These are phyloP conservation scores for Hortiboletus flavorubellus DNA, from an alignment of 768 basidiomycete genomes.

Conservation along the genomic window DNA sequence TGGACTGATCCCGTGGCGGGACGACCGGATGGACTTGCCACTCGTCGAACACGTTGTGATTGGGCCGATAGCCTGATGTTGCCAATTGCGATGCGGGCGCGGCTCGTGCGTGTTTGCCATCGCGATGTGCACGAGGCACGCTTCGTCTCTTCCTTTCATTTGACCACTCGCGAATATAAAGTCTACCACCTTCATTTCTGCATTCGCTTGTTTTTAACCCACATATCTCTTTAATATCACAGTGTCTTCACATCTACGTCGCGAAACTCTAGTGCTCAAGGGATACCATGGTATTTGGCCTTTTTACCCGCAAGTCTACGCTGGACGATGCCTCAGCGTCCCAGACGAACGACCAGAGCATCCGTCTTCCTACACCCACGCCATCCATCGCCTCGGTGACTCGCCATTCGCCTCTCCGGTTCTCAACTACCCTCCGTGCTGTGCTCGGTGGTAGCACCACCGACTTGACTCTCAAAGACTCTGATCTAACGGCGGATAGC, in stretches of 20 bases:
- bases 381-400: slow-evolving; percentile 43
- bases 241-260: not conserved
- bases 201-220: not conserved
- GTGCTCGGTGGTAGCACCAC: slow-evolving; percentile 21
- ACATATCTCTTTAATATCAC: slow-evolving; percentile 13
- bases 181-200: slow-evolving; percentile 1
- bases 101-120: slow-evolving; percentile 16
- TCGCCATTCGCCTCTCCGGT: slow-evolving; percentile 22
- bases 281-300: slow-evolving; percentile 38
- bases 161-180: slow-evolving; percentile 8
- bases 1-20: no score
- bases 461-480: slow-evolving; percentile 18
- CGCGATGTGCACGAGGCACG: slow-evolving; percentile 20
- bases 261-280: not conserved
- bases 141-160: slow-evolving; percentile 9
- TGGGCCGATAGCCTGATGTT: not conserved
- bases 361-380: slow-evolving; percentile 52
- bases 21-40: not conserved
- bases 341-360: slow-evolving; percentile 1
- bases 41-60: slow-evolving; percentile 9
- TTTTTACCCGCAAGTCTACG: slow-evolving; percentile 37
- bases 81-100: slow-evolving; percentile 6
- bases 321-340: slow-evolving; percentile 2
- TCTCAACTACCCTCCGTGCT: slow-evolving; percentile 13
- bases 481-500: slow-evolving; percentile 8